phyloP scores from a whole-genome alignment of 2,329 filamentous ascomycete genomes.

The Talaromyces islandicus region DNA sequence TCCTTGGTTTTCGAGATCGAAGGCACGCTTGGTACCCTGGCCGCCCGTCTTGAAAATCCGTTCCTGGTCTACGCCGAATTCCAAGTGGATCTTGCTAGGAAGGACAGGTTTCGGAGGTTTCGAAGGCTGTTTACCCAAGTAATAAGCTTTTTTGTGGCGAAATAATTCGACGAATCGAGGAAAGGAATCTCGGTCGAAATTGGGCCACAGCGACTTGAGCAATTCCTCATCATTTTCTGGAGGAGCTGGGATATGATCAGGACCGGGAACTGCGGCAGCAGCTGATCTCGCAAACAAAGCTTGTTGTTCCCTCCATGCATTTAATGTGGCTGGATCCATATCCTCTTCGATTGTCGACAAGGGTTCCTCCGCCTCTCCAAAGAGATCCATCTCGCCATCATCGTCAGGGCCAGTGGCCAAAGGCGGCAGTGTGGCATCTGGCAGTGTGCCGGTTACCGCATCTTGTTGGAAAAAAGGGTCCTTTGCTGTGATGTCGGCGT shows the following conservation, averaged over 20 bases:
- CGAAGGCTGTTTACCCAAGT: constrained; percentile 68
- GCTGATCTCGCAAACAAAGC: constrained; percentile 42
- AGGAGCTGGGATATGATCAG: constrained; percentile 49
- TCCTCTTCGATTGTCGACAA: constrained; percentile 26
- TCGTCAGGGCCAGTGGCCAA: constrained; percentile 3
- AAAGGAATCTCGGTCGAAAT: constrained; percentile 68
- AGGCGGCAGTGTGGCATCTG: not conserved
- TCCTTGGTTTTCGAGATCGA: constrained; percentile 52
- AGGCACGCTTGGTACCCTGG: constrained; percentile 47
- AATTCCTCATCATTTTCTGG: constrained; percentile 69
- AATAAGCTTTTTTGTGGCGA: constrained; percentile 71
- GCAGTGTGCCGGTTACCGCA: constrained; percentile 9
- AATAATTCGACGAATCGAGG: constrained; percentile 79
- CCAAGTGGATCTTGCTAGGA: constrained; percentile 81
- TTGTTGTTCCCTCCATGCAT: constrained; percentile 42
- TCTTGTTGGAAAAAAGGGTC: constrained; percentile 28
- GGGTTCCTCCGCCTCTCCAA: constrained; percentile 18
- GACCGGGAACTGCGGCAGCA: constrained; percentile 40
- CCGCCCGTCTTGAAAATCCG: constrained; percentile 74
- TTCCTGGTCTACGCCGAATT: constrained; percentile 80
- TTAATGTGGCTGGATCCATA: constrained; percentile 36
- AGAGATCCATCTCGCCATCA: constrained; percentile 21
- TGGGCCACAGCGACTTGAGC: constrained; percentile 73
- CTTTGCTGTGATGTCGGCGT: constrained; percentile 22
- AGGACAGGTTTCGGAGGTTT: constrained; percentile 78